Percentiles rank a stretch among this genome's conserved stretches.
Evolutionary conservation across 2,329 filamentous ascomycete genomes (phyloP).

Genomic region (Graphilbum fragrans): DNA sequence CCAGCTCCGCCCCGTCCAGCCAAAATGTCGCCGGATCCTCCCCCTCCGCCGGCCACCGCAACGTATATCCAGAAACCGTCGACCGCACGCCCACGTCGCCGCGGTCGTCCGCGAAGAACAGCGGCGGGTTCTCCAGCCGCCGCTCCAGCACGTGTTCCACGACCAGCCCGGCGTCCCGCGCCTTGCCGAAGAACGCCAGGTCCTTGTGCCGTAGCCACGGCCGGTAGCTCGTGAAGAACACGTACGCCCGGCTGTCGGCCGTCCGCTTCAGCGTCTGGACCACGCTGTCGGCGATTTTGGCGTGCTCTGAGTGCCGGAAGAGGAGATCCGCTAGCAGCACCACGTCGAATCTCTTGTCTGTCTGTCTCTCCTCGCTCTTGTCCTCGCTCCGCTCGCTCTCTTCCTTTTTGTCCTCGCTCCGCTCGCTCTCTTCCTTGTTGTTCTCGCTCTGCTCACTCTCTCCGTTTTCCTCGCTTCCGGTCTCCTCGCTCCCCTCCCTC

Average conservation of each 20-base stretch:
- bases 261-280: constrained; percentile 48
- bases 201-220: constrained; percentile 84
- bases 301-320: constrained; percentile 84
- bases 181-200: constrained; percentile 73
- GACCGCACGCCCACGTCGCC: constrained; percentile 72
- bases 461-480: constrained; percentile 11
- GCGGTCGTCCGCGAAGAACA: constrained; percentile 82
- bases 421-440: no score
- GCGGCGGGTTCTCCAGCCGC: constrained; percentile 62
- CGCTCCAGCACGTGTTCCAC: constrained; percentile 75
- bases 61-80: constrained; percentile 69
- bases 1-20: constrained; percentile 2
- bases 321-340: constrained; percentile 80
- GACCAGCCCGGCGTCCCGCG: constrained; percentile 54
- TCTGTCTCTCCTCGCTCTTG: background rate
- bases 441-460: no score
- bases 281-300: constrained; percentile 62
- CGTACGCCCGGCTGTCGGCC: constrained; percentile 52
- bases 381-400: background rate
- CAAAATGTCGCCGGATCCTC: constrained; percentile 8
- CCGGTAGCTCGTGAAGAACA: constrained; percentile 90
- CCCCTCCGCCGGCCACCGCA: constrained; percentile 47
- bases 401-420: no score
- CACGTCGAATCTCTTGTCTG: constrained; percentile 52
- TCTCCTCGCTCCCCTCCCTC: constrained; percentile 36